Evolutionary conservation across 176 grass and related monocot species (phyloP).

Genomic region (Oryza brachyantha): DNA sequence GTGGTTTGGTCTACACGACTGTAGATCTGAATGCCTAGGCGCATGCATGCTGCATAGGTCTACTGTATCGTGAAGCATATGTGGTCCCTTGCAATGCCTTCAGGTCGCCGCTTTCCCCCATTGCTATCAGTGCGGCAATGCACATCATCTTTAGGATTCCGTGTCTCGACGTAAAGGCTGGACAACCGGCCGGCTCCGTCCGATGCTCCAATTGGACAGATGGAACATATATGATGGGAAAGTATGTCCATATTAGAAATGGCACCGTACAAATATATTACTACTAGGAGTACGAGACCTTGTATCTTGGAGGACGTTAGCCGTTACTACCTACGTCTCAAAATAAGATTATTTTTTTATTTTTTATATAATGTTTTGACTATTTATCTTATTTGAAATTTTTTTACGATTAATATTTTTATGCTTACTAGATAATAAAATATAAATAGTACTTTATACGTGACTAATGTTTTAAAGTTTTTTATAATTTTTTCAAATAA

Average conservation of each 20-base stretch:
- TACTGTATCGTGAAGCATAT: too few relatives aligned
- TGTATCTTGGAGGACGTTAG: too few relatives aligned
- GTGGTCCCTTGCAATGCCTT: neutral
- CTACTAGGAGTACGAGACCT: neutral
- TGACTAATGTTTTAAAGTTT: too few relatives aligned
- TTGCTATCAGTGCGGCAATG: neutral
- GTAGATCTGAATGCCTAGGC: neutral
- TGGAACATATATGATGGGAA: neutral
- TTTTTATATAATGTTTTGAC: too few relatives aligned
- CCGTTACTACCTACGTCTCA: too few relatives aligned
- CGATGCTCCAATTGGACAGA: neutral
- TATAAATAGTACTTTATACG: too few relatives aligned
- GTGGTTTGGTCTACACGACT: neutral
- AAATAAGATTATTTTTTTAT: too few relatives aligned
- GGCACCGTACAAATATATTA: constrained; percentile 2
- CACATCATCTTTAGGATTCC: neutral
- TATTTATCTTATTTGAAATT: too few relatives aligned
- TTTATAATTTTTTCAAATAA: too few relatives aligned
- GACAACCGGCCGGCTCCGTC: neutral
- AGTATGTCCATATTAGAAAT: neutral
- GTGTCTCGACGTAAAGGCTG: neutral
- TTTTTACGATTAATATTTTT: too few relatives aligned
- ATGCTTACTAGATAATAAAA: too few relatives aligned
- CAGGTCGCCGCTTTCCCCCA: neutral
- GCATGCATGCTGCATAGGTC: neutral